Percentiles rank a stretch among this genome's conserved stretches.
Conservation (phyloP, 371 early-diverging fungal genomes). For the Nematocida ironsii region DNA sequence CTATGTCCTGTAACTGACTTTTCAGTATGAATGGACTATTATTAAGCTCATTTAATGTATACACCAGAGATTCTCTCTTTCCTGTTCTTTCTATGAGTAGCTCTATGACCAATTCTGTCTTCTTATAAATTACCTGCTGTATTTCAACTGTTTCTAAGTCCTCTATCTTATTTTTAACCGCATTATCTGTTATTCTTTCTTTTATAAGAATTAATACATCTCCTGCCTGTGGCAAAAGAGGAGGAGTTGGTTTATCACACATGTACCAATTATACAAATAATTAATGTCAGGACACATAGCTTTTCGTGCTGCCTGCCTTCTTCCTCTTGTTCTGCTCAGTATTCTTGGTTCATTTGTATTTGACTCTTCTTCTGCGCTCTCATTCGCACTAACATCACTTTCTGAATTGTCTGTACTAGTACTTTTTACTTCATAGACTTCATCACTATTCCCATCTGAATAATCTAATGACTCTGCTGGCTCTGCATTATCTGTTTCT, state of each 20-base stretch:
- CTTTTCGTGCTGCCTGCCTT: slow-evolving; percentile 23
- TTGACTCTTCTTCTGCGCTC: neutral
- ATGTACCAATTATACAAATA: slow-evolving; percentile 6
- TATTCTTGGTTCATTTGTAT: neutral
- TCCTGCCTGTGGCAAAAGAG: neutral
- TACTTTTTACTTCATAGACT: neutral
- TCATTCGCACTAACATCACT: neutral
- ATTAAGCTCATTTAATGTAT: neutral
- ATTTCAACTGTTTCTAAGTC: slow-evolving; percentile 12
- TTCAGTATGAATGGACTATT: slow-evolving; percentile 40
- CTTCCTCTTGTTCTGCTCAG: slow-evolving; percentile 18
- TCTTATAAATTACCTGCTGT: neutral
- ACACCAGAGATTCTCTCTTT: neutral
- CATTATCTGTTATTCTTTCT: neutral
- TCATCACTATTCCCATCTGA: neutral
- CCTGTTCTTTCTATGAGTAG: slow-evolving; percentile 13
- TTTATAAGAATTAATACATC: slow-evolving; percentile 4
- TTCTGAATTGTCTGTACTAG: neutral
- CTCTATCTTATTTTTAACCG: neutral
- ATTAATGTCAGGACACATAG: neutral
- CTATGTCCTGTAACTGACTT: neutral
- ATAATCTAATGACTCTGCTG: neutral
- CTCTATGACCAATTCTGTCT: neutral
- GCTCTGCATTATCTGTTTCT: slow-evolving; percentile 6
- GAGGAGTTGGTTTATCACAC: neutral